Evolutionary conservation across 2,329 filamentous ascomycete species (phyloP).

Genomic region (Pseudogymnoascus sp.): DNA sequence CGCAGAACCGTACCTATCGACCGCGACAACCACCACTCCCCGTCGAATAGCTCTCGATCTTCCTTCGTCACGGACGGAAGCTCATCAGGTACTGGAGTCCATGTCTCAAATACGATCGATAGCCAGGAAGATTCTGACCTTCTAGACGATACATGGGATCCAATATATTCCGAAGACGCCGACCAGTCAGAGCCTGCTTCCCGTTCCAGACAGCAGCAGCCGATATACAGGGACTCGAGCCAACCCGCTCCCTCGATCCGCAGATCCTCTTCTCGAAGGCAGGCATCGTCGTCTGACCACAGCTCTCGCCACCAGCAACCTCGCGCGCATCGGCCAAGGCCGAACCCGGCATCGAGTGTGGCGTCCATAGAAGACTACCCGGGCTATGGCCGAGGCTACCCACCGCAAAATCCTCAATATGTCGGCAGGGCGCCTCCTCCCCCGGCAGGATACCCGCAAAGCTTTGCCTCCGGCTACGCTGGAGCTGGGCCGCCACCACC

Average conservation of each 20-base stretch:
- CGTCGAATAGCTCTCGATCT: constrained; percentile 21
- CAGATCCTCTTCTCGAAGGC: constrained; percentile 33
- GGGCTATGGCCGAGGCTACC: constrained; percentile 35
- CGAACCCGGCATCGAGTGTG: constrained; percentile 51
- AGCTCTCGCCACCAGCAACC: constrained; percentile 30
- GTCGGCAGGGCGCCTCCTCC: constrained; percentile 19
- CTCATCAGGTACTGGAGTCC: constrained; percentile 26
- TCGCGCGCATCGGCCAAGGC: constrained; percentile 36
- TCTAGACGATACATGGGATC: constrained; percentile 27
- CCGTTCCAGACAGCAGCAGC: constrained; percentile 19
- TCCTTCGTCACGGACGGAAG: constrained; percentile 26
- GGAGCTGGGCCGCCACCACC: constrained; percentile 23
- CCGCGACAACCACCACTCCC: constrained; percentile 9
- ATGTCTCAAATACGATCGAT: constrained; percentile 26
- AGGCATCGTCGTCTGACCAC: constrained; percentile 26
- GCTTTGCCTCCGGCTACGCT: constrained; percentile 20
- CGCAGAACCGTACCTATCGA: constrained; percentile 22
- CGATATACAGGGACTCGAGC: constrained; percentile 23
- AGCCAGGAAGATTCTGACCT: constrained; percentile 34
- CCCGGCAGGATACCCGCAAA: constrained; percentile 24
- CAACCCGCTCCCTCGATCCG: constrained; percentile 29
- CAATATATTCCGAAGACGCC: constrained; percentile 40
- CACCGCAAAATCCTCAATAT: constrained; percentile 25
- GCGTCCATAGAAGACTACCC: constrained; percentile 58
- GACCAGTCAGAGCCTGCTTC: constrained; percentile 55